phyloP scores from a whole-genome alignment of 2,329 filamentous ascomycete genomes.

The Stachybotrys elegans region DNA sequence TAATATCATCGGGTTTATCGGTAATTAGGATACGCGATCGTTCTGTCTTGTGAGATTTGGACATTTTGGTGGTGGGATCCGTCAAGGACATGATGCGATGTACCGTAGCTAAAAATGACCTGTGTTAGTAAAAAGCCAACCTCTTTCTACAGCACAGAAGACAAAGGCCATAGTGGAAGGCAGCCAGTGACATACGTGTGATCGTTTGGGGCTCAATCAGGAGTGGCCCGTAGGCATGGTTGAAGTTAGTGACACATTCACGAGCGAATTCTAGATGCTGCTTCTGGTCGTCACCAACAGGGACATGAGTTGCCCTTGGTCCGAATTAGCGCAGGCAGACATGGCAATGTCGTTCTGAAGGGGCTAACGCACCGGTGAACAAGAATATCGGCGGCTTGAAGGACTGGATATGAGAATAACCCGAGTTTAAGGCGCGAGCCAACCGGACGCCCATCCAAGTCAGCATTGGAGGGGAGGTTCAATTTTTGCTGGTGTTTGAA shows the following conservation, averaged over 20 bases:
- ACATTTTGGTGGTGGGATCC: slow-evolving; percentile 82
- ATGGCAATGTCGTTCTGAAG: slow-evolving; percentile 10
- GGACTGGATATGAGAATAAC: slow-evolving; percentile 90
- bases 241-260: slow-evolving; percentile 82
- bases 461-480: slow-evolving; percentile 53
- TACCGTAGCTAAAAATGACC: slow-evolving; percentile 58
- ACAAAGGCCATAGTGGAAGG: no score
- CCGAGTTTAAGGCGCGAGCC: slow-evolving; percentile 71
- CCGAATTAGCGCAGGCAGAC: neutral
- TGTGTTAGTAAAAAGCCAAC: no score
- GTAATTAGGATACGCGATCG: slow-evolving; percentile 80
- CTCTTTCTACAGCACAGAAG: no score
- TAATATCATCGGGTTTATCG: slow-evolving; percentile 60
- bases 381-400: slow-evolving; percentile 91
- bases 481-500: slow-evolving; percentile 62
- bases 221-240: slow-evolving; percentile 62
- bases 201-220: slow-evolving; percentile 65
- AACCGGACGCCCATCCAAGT: slow-evolving; percentile 51
- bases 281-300: slow-evolving; percentile 90
- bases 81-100: slow-evolving; percentile 87
- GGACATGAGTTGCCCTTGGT: slow-evolving; percentile 75
- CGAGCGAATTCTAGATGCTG: slow-evolving; percentile 94
- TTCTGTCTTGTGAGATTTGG: slow-evolving; percentile 72
- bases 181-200: slow-evolving; percentile 60
- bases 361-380: slow-evolving; percentile 83